phyloP scores from a whole-genome alignment of 2,329 filamentous ascomycete species.

The Fusarium clavum region DNA sequence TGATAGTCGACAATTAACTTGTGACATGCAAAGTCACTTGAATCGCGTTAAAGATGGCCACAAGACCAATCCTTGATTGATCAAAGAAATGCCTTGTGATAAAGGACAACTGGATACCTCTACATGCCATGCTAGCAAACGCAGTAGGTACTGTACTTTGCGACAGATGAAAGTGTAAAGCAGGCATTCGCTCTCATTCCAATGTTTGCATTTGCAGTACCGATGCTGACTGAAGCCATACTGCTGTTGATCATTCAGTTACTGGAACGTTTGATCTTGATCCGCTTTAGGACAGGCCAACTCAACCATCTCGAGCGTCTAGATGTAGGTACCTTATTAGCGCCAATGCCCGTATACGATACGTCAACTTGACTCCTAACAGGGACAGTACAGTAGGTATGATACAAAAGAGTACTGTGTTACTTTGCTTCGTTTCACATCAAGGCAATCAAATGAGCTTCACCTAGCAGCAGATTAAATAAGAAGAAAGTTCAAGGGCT shows the following conservation, averaged over 20 bases:
- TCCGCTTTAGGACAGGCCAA: not conserved
- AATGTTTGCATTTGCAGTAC: not conserved
- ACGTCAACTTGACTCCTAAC: conserved; percentile 1
- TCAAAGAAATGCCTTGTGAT: conserved; percentile 19
- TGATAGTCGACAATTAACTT: conserved; percentile 2
- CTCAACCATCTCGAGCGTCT: not conserved
- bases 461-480: not conserved
- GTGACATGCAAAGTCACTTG: conserved; percentile 40
- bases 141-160: not conserved
- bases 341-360: not conserved
- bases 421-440: conserved; percentile 6
- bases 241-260: not conserved
- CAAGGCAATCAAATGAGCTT: conserved; percentile 3
- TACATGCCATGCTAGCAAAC: not conserved
- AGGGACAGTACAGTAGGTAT: not conserved
- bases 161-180: not conserved
- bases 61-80: conserved; percentile 6
- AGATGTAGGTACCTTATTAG: not conserved
- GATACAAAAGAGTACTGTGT: conserved; percentile 3
- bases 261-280: not conserved
- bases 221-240: not conserved
- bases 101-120: conserved; percentile 5
- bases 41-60: conserved; percentile 22
- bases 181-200: conserved; percentile 6
- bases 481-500: not conserved